Evolutionary conservation across 164 flowering plant species (phyloP), one percentile per base, ranked within the genome.

Genomic region (Liriodendron chinense): DNA sequence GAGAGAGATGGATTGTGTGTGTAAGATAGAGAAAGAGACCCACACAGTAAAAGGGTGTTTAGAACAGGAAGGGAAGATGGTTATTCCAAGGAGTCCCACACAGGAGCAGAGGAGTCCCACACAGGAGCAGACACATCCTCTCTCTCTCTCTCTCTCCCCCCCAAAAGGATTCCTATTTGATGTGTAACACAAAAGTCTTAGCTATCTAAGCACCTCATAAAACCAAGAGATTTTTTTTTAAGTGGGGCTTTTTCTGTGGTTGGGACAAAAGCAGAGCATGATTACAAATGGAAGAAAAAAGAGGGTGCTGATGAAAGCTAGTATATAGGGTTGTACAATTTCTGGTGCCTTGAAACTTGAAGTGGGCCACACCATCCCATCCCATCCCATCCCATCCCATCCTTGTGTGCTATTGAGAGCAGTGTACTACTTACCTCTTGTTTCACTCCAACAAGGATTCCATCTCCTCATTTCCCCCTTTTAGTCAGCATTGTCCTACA

Each of bases 1-100:
- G 71, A 69, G 66, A 47, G 68, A 28, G 43, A 69, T 59, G 5
- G 74, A 76, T 34, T 34, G 43, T 34, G 43, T 34, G 7, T 4
- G 43, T 34, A 34, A 34, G n/a, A n/a, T n/a, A n/a, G 43, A 34
- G 43, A 28, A 4, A 34, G 43, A 34, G 43, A 34, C 43, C 43
- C 43, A 34, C 43, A 34, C 43, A 34, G 43, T 34, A 34, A 34
- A 34, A 34, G 43, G 43, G 43, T 34, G n/a, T n/a, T n/a, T n/a
- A 4, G 43, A 34, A 34, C 43, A 34, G 3, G 43, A 34, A 4
- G 43, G 43, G 43, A 34, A 34, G 43, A 34, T 34, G 43, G 7
- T 34, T 34, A 34, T 34, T 34, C 43, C 7, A 34, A 34, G 43
- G 43, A 34, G 5, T 34, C 7, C 43, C 43, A 34, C 43, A 34